A percentile compares a stretch with the other conserved stretches of the same genome.
These are phyloP conservation scores for Trichophyton equinum DNA, from an alignment of 2,329 filamentous ascomycete species.

Conservation along the genomic window DNA sequence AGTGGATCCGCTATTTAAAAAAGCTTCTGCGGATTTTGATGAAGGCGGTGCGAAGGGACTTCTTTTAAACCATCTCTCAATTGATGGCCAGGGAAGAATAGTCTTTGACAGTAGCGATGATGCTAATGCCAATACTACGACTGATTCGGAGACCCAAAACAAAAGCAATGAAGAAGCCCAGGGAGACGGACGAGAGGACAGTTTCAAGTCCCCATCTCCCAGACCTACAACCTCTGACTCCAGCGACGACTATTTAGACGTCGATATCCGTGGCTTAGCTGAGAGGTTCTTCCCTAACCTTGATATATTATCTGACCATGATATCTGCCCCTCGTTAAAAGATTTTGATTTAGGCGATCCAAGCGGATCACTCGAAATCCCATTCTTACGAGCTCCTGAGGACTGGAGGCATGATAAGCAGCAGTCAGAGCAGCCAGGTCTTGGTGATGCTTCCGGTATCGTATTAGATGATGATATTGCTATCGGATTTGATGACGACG, in stretches of 20 bases:
- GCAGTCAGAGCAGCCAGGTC: slow-evolving; percentile 37
- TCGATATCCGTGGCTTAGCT: slow-evolving; percentile 65
- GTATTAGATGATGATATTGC: slow-evolving; percentile 80
- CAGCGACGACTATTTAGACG: slow-evolving; percentile 49
- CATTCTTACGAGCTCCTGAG: slow-evolving; percentile 78
- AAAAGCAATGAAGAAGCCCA: slow-evolving; percentile 8
- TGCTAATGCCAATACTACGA: slow-evolving; percentile 40
- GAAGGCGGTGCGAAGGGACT: slow-evolving; percentile 94
- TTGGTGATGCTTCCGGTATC: slow-evolving; percentile 60
- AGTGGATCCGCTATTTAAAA: slow-evolving; percentile 97
- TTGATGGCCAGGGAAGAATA: slow-evolving; percentile 81
- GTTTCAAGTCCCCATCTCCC: slow-evolving; percentile 22
- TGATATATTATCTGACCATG: slow-evolving; percentile 62
- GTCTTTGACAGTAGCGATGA: slow-evolving; percentile 99
- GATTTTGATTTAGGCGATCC: slow-evolving; percentile 83
- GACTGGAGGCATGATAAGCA: slow-evolving; percentile 65
- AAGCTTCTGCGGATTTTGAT: slow-evolving; percentile 94
- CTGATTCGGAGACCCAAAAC: slow-evolving; percentile 24
- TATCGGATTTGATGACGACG: slow-evolving; percentile 69
- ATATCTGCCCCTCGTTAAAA: slow-evolving; percentile 90
- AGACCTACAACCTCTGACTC: slow-evolving; percentile 25
- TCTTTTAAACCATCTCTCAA: slow-evolving; percentile 89
- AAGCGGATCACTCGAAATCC: slow-evolving; percentile 73
- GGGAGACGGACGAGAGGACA: slow-evolving; percentile 34
- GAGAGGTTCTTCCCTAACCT: slow-evolving; percentile 79